Conservation (phyloP, 371 early-diverging fungal genomes). For the Basidiobolus meristosporus region DNA sequence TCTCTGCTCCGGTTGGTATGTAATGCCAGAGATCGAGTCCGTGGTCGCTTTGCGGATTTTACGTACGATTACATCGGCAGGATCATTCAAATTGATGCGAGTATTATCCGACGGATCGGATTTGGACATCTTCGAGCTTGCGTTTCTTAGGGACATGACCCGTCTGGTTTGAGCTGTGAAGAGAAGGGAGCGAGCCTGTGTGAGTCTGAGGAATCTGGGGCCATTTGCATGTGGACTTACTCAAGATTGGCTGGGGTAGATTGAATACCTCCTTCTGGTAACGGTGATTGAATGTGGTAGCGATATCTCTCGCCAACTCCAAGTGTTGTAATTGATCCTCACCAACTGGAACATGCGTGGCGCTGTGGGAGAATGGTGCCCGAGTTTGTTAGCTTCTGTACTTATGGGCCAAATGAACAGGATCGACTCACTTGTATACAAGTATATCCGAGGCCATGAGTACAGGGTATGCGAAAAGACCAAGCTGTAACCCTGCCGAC, state of each 20-base stretch:
- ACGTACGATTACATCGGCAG: constrained; percentile 30
- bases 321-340: constrained; percentile 88
- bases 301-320: constrained; percentile 65
- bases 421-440: constrained; percentile 44
- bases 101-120: constrained; percentile 48
- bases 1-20: constrained; percentile 45
- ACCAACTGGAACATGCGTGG: constrained; percentile 84
- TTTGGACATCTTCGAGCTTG: constrained; percentile 83
- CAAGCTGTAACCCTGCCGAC: constrained; percentile 35
- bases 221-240: constrained; percentile 13
- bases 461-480: constrained; percentile 81
- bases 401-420: background rate
- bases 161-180: constrained; percentile 19
- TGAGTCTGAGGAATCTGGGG: too few species aligned
- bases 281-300: constrained; percentile 47
- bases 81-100: constrained; percentile 58
- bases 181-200: too few species aligned
- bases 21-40: constrained; percentile 41
- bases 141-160: constrained; percentile 70
- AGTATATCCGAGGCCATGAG: constrained; percentile 90
- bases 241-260: constrained; percentile 38
- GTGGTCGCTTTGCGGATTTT: constrained; percentile 65
- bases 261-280: constrained; percentile 36
- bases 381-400: background rate
- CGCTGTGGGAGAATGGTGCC: constrained; percentile 18